Evolutionary conservation across 2,329 filamentous ascomycete genomes (phyloP), one percentile per base, ranked within the genome.

Genomic region (Fusarium duplospermum): DNA sequence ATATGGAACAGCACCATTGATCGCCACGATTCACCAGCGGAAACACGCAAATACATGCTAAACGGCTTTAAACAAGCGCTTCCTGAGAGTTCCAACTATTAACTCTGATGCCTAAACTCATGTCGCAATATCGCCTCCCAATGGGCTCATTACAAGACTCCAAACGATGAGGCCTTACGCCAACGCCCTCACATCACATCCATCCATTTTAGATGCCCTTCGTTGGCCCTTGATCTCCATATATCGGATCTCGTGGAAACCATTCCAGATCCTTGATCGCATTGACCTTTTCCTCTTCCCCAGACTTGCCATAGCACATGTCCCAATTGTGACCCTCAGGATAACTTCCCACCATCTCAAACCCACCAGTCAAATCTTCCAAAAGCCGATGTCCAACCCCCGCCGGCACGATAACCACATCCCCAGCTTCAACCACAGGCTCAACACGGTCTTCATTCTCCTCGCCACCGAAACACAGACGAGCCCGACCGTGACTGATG

Each of bases 341-440:
- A 84, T 94, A 93, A 57, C 86, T 87, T 1, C 92, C 92, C 0
- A 93, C 88, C 91, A 93, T 93, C 78, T 89, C 82, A 78, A 93
- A 93, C 2, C 82, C 85, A 3, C 86, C 84, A 2, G 68, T 72
- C 20, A 87, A 62, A 77, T 93, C 90, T 69, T 91, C 85, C 16
- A 93, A 74, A 67, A 93, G 81, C 7, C 90, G 84, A 84, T 94
- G 91, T 4, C 86, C 87, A 22, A 93, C 90, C 0, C 92, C 91
- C 0, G 91, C 91, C 0, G 92, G 91, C 13, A 93, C 83, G 57
- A 93, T 82, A 6, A 93, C 84, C 9, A 92, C 87, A 82, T 93
- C 91, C 0, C 91, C 92, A 56, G 83, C 85, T 62, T 85, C 78
- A 2, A 93, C 87, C 1, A 83, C 83, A 4, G 85, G 81, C 77